These are phyloP conservation scores for Nothophytophthora sp. DNA, from an alignment of 352 stramenopile genomes.

Conservation along the genomic window DNA sequence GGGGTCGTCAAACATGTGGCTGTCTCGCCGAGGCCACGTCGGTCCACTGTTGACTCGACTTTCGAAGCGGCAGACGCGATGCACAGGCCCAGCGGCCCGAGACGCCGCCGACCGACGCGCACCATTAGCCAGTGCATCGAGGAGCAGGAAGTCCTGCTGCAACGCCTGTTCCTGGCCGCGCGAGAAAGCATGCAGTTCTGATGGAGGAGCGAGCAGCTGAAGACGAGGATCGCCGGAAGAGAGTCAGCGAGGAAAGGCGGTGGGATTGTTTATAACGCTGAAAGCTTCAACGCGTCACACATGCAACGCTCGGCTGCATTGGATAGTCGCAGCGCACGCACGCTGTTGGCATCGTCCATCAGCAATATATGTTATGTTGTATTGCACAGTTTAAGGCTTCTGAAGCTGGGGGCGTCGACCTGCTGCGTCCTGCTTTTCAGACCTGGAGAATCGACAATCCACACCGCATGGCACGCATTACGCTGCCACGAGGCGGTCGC, in stretches of 20 bases:
- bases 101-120: constrained; percentile 2
- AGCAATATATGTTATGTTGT: no score
- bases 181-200: constrained; percentile 12
- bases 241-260: no score
- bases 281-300: not conserved
- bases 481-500: no score
- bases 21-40: constrained; percentile 23
- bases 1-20: constrained; percentile 22
- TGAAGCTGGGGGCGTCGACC: no score
- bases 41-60: constrained; percentile 17
- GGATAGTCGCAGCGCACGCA: constrained; percentile 21
- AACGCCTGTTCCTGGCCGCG: constrained; percentile 23
- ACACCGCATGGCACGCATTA: no score
- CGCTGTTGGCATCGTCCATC: not conserved
- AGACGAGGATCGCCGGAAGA: no score
- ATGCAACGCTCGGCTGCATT: not conserved
- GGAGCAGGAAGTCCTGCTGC: constrained; percentile 35
- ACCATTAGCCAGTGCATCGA: constrained; percentile 32
- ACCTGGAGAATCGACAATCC: no score
- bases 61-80: constrained; percentile 8
- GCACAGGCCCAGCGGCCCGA: constrained; percentile 1
- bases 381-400: no score
- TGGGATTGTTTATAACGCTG: no score
- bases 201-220: no score
- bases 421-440: no score